A percentile compares a stretch with the other conserved stretches of the same genome.
These are phyloP conservation scores for Thielaviopsis euricoi DNA, from an alignment of 2,329 filamentous ascomycete genomes.

Conservation along the genomic window DNA sequence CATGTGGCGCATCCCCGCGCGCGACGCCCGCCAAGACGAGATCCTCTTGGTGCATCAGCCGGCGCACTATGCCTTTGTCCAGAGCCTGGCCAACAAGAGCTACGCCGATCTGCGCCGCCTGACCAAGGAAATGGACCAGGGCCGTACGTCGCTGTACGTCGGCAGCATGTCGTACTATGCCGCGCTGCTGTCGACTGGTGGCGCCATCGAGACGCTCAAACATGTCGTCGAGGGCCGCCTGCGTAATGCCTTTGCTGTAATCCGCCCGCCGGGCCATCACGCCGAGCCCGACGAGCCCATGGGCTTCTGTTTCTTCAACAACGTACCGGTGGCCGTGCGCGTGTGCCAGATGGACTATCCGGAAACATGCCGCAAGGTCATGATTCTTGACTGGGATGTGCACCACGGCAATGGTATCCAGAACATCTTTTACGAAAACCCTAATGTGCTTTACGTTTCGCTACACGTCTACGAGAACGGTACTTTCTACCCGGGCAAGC, in stretches of 20 bases:
- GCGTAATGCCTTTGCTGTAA: conserved; percentile 91
- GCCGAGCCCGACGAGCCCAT: conserved; percentile 74
- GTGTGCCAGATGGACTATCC: conserved; percentile 73
- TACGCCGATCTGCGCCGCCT: conserved; percentile 52
- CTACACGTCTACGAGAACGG: conserved; percentile 78
- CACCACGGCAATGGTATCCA: conserved; percentile 83
- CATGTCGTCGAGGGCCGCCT: conserved; percentile 70
- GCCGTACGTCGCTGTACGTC: conserved; percentile 65
- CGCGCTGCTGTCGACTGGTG: conserved; percentile 70
- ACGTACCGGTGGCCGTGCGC: conserved; percentile 81
- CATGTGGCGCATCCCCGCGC: conserved; percentile 63
- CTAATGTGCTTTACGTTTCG: conserved; percentile 91
- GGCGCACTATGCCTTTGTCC: conserved; percentile 67
- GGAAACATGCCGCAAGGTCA: conserved; percentile 65
- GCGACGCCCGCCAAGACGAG: conserved; percentile 63
- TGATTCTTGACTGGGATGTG: conserved; percentile 86
- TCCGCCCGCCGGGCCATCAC: conserved; percentile 88
- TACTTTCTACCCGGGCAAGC: conserved; percentile 63
- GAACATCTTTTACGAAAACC: conserved; percentile 87
- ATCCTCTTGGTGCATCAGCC: conserved; percentile 63
- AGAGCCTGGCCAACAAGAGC: conserved; percentile 34
- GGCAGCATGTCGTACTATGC: conserved; percentile 68
- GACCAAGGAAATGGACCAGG: conserved; percentile 43
- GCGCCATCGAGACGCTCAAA: conserved; percentile 89
- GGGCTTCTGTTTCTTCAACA: conserved; percentile 97